phyloP scores from a whole-genome alignment of 306 rosid genomes.

The Styphnolobium japonicum region DNA sequence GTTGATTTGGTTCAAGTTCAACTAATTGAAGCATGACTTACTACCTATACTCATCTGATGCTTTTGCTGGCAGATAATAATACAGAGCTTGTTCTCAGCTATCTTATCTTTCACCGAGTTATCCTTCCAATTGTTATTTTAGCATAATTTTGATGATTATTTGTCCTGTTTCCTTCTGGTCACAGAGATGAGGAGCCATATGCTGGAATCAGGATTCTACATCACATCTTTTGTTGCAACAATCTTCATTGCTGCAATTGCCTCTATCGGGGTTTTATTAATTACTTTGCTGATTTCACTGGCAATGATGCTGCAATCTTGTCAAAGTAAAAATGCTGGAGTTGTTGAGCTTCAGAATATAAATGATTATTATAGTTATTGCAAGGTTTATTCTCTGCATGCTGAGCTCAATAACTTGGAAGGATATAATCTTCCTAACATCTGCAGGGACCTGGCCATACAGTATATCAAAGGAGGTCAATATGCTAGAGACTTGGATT shows the following conservation, averaged over 20 bases:
- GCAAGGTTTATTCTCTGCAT: slow-evolving; percentile 56
- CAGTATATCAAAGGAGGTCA: slow-evolving; percentile 65
- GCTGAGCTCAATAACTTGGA: slow-evolving; percentile 64
- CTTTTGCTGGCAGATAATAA: neutral
- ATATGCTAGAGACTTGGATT: slow-evolving; percentile 70
- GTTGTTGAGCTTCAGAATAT: slow-evolving; percentile 43
- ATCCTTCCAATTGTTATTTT: neutral
- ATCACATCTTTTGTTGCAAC: slow-evolving; percentile 70
- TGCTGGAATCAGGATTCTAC: slow-evolving; percentile 74
- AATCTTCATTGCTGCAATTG: slow-evolving; percentile 57
- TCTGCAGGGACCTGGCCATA: slow-evolving; percentile 52
- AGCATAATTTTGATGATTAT: slow-evolving; percentile 21
- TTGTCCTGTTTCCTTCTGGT: slow-evolving; percentile 22
- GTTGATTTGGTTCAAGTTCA: neutral
- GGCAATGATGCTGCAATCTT: slow-evolving; percentile 78
- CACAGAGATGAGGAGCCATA: slow-evolving; percentile 66
- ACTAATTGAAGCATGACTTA: neutral
- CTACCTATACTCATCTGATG: neutral
- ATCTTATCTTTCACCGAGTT: neutral
- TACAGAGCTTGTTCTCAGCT: neutral
- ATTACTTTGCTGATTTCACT: slow-evolving; percentile 64
- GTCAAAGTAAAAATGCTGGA: slow-evolving; percentile 64
- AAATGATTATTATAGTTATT: slow-evolving; percentile 42
- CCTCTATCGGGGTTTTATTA: slow-evolving; percentile 56
- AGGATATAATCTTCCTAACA: slow-evolving; percentile 42